These are phyloP conservation scores for Boletus rufocinnamomeus DNA, from an alignment of 768 basidiomycete species.

Conservation along the genomic window DNA sequence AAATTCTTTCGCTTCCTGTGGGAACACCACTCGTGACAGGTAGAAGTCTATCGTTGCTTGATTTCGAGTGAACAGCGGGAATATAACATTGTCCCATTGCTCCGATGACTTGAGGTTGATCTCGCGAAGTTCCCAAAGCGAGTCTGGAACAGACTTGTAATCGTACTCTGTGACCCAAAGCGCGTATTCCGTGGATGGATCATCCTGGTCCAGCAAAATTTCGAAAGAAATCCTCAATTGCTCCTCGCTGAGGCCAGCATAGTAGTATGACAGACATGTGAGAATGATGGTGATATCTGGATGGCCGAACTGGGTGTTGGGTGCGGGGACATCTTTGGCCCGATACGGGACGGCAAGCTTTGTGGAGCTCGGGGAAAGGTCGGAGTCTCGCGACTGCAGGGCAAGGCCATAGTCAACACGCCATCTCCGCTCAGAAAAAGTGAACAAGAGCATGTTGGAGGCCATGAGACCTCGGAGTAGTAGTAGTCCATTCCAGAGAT, in stretches of 20 bases:
- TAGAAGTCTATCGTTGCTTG: constrained; percentile 8
- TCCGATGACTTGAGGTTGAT: constrained; percentile 12
- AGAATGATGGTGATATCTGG: constrained; percentile 37
- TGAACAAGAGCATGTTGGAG: constrained; percentile 28
- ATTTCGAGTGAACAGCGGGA: constrained; percentile 5
- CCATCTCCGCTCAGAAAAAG: constrained; percentile 33
- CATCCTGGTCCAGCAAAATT: constrained; percentile 4
- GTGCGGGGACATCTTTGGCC: constrained; percentile 37
- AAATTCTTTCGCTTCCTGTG: constrained; percentile 35
- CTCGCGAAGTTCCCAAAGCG: background rate
- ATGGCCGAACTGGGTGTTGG: constrained; percentile 37
- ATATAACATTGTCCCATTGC: constrained; percentile 2
- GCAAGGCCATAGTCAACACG: background rate
- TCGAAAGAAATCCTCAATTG: constrained; percentile 2
- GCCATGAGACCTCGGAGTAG: constrained; percentile 35
- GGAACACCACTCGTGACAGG: constrained; percentile 37
- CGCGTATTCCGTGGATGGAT: constrained; percentile 2
- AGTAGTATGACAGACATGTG: constrained; percentile 38
- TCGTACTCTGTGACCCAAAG: background rate
- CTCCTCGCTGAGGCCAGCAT: constrained; percentile 10
- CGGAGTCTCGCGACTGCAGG: background rate
- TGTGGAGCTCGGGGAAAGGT: constrained; percentile 4
- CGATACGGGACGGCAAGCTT: constrained; percentile 38
- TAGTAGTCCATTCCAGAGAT: background rate
- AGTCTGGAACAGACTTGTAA: background rate